Evolutionary conservation across 306 rosid species (phyloP).

Genomic region (Rubus parviflorus): DNA sequence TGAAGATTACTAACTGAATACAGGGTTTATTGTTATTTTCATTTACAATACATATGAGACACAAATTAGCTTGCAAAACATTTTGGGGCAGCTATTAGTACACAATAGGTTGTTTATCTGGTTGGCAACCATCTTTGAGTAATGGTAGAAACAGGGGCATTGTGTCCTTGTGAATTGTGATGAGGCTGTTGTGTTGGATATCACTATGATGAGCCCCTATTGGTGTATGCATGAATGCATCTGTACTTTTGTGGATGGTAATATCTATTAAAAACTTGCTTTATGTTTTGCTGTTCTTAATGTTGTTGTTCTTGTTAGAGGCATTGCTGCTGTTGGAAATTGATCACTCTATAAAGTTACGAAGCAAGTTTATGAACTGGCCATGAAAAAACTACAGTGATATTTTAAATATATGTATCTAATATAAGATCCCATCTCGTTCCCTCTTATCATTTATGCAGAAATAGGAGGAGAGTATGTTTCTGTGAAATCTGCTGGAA

Average conservation of each 20-base stretch:
- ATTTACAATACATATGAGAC: background rate
- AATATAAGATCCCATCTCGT: background rate
- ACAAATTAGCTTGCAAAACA: background rate
- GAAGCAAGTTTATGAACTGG: background rate
- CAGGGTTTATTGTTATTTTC: background rate
- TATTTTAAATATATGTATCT: background rate
- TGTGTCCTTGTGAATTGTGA: background rate
- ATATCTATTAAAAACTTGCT: background rate
- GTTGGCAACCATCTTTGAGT: slow-evolving; percentile 1
- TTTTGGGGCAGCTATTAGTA: background rate
- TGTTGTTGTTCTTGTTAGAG: background rate
- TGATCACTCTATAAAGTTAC: background rate
- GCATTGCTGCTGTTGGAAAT: background rate
- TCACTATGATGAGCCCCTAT: background rate
- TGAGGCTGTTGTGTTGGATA: background rate
- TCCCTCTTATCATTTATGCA: slow-evolving; percentile 35
- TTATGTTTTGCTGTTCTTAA: background rate
- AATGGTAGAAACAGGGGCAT: background rate
- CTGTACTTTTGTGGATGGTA: background rate
- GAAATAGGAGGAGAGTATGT: slow-evolving; percentile 72
- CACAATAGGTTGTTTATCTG: background rate
- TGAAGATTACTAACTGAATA: background rate
- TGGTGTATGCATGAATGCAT: background rate
- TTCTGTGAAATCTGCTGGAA: slow-evolving; percentile 79
- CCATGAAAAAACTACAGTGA: background rate